These are phyloP conservation scores for Phytophthora sojae DNA, from an alignment of 352 stramenopile species.

Conservation along the genomic window DNA sequence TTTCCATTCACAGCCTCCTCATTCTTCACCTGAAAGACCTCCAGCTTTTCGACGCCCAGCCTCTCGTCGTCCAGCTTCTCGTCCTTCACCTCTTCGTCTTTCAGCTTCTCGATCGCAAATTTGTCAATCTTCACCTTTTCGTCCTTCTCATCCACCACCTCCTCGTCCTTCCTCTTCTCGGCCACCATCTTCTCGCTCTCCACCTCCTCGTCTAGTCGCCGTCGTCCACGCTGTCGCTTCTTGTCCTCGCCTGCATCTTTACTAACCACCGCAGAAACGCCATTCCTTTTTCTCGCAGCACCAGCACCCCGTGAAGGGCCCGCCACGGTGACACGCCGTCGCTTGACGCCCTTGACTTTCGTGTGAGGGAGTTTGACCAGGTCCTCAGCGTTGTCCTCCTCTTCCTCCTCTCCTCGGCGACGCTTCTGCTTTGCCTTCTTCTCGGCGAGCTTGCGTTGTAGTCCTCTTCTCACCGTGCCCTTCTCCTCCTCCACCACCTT, in stretches of 20 bases:
- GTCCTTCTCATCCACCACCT: neutral
- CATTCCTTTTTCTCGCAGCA: neutral
- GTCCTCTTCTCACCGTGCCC: neutral
- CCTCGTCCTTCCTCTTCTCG: neutral
- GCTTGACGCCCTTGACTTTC: neutral
- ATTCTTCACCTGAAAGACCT: no score
- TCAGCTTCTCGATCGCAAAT: neutral
- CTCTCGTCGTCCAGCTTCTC: neutral
- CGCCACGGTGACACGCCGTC: neutral
- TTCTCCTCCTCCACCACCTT: neutral
- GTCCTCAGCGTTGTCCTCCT: neutral
- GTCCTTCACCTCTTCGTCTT: neutral
- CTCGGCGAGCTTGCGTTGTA: neutral
- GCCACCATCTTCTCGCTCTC: neutral
- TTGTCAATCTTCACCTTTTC: neutral
- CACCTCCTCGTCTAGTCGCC: neutral
- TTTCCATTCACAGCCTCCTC: neutral
- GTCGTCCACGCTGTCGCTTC: neutral
- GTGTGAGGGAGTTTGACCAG: neutral
- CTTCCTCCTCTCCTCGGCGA: neutral
- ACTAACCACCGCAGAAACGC: neutral
- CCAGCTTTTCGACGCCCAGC: no score
- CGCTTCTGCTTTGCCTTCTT: neutral
- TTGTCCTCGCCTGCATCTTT: neutral
- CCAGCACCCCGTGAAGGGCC: neutral